Base-by-base conservation (phyloP, 306 rosid species). In the Fragaria vesca region DNA sequence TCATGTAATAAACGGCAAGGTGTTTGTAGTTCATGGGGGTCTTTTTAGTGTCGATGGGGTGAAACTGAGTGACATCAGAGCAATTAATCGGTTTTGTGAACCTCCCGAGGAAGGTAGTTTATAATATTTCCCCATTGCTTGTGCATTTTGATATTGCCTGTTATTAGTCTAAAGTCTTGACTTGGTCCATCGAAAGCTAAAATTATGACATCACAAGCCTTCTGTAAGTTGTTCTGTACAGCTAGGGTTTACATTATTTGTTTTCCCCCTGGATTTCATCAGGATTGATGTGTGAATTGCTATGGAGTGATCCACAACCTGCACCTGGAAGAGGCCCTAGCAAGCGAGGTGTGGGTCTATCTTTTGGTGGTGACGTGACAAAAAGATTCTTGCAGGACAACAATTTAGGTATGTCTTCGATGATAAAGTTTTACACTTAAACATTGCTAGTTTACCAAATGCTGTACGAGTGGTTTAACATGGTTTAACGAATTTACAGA, bases 251-350 rank as follows among this genome's bases (percentile, higher is more conserved):
- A 73, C 72, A 62, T 74, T 69, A 72, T 16, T 71, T 45, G 70
- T 40, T 65, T 38, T 3, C 28, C 43, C 69, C 1, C 50, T 72
- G 75, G 69, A 40, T 79, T 28, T 81, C 71, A 47, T 74, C 86
- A 96, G 99, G 99, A 65, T 84, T 96, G 85, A 96, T 96, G 99
- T 96, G 99, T 72, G 99, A 96, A 85, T 80, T 96, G 82, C 89
- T 96, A 34, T 96, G 99, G 99, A 96, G 99, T 79, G 99, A 96
- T 83, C 99, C 99, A 78, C 99, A 96, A 71, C 97, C 98, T 79
- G 75, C 72, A 70, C 96, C 91, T 68, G 98, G 99, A 84, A 86
- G 99, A 83, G 99, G 99, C 66, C 97, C 99, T 2, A 96, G 99
- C 87, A 96, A 96, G 87, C 93, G 99, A 16, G 99, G 99, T 30